A percentile compares a stretch with the other conserved stretches of the same genome.
These are phyloP conservation scores for Teunomyces tritomae DNA, from an alignment of 805 yeast genomes.

Conservation along the genomic window DNA sequence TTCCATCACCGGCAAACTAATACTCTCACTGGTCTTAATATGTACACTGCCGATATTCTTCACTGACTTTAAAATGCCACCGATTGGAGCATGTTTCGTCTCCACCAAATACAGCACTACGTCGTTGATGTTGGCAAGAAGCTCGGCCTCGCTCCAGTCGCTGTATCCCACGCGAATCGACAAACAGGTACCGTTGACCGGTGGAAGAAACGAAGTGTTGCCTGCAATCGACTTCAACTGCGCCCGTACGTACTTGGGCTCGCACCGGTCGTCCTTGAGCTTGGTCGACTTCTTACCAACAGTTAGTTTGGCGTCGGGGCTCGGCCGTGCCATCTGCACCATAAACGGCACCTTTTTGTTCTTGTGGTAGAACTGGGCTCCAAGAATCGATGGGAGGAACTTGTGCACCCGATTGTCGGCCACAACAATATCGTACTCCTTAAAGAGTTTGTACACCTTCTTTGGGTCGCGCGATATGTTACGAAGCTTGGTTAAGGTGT, in stretches of 20 bases:
- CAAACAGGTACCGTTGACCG: conserved; percentile 60
- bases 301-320: conserved; percentile 32
- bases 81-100: conserved; percentile 48
- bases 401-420: conserved; percentile 69
- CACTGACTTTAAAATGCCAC: conserved; percentile 51
- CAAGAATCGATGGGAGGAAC: conserved; percentile 56
- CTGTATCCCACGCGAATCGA: conserved; percentile 59
- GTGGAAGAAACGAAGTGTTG: conserved; percentile 57
- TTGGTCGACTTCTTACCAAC: conserved; percentile 36
- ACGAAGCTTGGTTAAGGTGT: conserved; percentile 57
- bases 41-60: conserved; percentile 50
- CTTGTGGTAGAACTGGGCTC: conserved; percentile 58
- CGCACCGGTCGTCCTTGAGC: conserved; percentile 58
- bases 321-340: conserved; percentile 54
- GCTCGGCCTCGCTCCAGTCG: conserved; percentile 39
- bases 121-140: conserved; percentile 53
- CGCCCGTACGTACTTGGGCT: conserved; percentile 57
- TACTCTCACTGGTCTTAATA: conserved; percentile 65
- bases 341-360: conserved; percentile 67
- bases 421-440: conserved; percentile 64
- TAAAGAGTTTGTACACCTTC: conserved; percentile 46
- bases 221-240: conserved; percentile 65
- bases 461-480: conserved; percentile 43
- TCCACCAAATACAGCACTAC: conserved; percentile 49
- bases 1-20: conserved; percentile 53